These are phyloP conservation scores for Pichia sorboxylosa DNA, from an alignment of 1,139 yeast species.

Conservation along the genomic window DNA sequence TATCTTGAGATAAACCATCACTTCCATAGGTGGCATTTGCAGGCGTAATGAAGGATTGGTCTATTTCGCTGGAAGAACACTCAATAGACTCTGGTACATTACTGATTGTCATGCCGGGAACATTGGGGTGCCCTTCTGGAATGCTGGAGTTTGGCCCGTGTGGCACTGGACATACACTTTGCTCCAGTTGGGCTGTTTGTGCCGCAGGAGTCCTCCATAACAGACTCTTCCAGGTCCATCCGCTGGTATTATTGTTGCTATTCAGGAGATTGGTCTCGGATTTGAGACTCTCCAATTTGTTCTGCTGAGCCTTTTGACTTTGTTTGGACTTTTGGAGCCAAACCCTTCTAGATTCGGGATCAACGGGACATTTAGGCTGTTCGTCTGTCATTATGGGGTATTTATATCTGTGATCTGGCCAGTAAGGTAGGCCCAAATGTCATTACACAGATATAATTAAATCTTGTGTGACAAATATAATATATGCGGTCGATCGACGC, in stretches of 20 bases:
- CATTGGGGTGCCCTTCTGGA: constrained; percentile 10
- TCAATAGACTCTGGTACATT: constrained; percentile 37
- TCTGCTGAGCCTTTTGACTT: constrained; percentile 6
- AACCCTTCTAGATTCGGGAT: constrained; percentile 43
- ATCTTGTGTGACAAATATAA: too few relatives aligned
- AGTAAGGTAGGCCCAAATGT: too few relatives aligned
- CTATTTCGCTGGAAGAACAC: constrained; percentile 23
- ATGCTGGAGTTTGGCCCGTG: constrained; percentile 6
- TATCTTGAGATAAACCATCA: constrained; percentile 41
- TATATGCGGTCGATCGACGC: too few relatives aligned
- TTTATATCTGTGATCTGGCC: too few relatives aligned
- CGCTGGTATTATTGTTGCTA: too few relatives aligned
- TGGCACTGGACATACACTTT: constrained; percentile 13
- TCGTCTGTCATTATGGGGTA: constrained; percentile 8
- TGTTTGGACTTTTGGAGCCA: constrained; percentile 37
- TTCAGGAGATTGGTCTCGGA: too few relatives aligned
- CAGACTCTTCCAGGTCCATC: constrained; percentile 11
- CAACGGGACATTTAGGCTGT: constrained; percentile 52
- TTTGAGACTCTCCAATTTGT: not conserved
- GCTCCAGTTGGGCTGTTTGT: not conserved
- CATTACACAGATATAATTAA: too few relatives aligned
- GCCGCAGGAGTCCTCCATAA: constrained; percentile 6
- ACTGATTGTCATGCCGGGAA: constrained; percentile 20
- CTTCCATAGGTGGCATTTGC: constrained; percentile 10
- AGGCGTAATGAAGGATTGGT: constrained; percentile 11